Evolutionary conservation across 2,329 filamentous ascomycete genomes (phyloP).

Genomic region (Chrysosporium keratinophilum): DNA sequence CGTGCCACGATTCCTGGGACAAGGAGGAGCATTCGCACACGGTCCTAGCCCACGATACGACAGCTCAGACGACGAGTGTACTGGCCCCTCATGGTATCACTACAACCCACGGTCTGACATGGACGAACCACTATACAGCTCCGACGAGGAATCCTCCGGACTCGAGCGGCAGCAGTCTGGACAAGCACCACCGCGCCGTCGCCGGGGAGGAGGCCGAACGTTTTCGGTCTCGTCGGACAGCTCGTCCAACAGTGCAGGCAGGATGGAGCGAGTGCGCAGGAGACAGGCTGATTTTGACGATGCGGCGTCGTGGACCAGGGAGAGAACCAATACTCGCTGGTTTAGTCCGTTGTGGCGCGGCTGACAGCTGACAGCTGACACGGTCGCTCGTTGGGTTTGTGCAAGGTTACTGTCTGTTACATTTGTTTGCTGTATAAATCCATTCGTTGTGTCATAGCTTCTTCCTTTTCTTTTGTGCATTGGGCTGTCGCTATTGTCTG

Average conservation of each 20-base stretch:
- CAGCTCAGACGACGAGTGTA: slow-evolving; percentile 1
- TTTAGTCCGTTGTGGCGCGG: not conserved
- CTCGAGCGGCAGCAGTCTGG: no score
- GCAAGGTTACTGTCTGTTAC: not conserved
- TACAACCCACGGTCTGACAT: not conserved
- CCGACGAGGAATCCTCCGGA: slow-evolving; percentile 6
- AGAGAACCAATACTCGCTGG: slow-evolving; percentile 4
- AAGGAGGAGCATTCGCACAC: not conserved
- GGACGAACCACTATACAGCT: not conserved
- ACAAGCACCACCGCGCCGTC: no score
- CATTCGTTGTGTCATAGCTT: not conserved
- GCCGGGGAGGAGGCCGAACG: not conserved
- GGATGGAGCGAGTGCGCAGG: not conserved
- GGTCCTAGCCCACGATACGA: not conserved
- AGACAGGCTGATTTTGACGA: slow-evolving; percentile 1
- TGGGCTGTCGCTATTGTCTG: not conserved
- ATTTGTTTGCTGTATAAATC: not conserved
- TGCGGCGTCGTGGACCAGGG: slow-evolving; percentile 3
- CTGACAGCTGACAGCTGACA: not conserved
- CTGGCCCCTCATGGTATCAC: not conserved
- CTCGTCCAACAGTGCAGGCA: not conserved
- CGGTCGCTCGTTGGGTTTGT: not conserved
- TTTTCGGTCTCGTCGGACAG: not conserved
- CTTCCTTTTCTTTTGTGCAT: not conserved
- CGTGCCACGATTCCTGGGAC: no score